Conservation (phyloP, 306 rosid species). For the Glycyrrhiza uralensis region DNA sequence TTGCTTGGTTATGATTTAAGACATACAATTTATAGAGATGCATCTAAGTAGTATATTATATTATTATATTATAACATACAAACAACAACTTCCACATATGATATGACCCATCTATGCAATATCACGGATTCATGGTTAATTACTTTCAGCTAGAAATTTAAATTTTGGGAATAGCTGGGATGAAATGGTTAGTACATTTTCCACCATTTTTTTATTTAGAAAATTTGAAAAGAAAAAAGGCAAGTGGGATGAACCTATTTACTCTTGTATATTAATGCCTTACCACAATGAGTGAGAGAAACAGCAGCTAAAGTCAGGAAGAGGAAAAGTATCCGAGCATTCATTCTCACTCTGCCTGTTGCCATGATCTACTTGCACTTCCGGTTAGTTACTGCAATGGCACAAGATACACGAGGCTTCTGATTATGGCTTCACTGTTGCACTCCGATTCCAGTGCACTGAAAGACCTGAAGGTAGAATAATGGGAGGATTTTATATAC, state of each 20-base stretch:
- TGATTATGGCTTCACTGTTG: background rate
- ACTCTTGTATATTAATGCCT: background rate
- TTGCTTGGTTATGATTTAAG: background rate
- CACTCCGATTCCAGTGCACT: slow-evolving; percentile 24
- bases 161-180: background rate
- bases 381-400: slow-evolving; percentile 9
- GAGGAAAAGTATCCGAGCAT: slow-evolving; percentile 37
- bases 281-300: slow-evolving; percentile 68
- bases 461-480: slow-evolving; percentile 31
- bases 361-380: slow-evolving; percentile 40
- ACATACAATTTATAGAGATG: background rate
- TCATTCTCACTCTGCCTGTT: slow-evolving; percentile 37
- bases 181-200: background rate
- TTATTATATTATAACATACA: background rate
- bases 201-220: background rate
- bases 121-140: slow-evolving; percentile 14
- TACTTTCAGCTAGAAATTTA: background rate
- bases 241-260: background rate
- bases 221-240: background rate
- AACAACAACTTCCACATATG: background rate
- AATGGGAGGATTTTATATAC: slow-evolving; percentile 30
- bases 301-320: slow-evolving; percentile 39
- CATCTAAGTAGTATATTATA: no score
- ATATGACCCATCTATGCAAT: slow-evolving; percentile 10
- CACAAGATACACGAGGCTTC: slow-evolving; percentile 1